These are phyloP conservation scores for Lipomyces mesembrius DNA, from an alignment of 805 yeast genomes.

Conservation along the genomic window DNA sequence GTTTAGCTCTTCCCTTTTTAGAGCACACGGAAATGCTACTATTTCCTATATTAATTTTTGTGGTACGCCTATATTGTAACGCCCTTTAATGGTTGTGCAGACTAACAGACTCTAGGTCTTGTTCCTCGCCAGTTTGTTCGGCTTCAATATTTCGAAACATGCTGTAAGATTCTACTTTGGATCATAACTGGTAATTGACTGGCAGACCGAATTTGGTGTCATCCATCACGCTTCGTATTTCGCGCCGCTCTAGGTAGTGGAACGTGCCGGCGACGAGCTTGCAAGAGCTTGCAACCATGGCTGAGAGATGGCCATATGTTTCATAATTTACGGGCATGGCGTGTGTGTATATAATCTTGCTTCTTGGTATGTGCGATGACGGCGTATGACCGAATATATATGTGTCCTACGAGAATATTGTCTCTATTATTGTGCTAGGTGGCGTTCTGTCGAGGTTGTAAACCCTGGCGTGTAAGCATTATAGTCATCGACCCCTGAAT, in stretches of 20 bases:
- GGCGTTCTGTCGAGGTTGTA: no score
- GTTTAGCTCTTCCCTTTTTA: slow-evolving; percentile 58
- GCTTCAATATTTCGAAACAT: slow-evolving; percentile 72
- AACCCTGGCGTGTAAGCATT: no score
- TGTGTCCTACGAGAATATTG: no score
- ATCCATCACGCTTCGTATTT: background rate
- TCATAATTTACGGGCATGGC: background rate
- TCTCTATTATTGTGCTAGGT: no score
- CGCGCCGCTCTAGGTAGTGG: background rate
- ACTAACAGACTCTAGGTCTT: slow-evolving; percentile 61
- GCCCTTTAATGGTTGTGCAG: slow-evolving; percentile 59
- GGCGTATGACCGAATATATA: no score
- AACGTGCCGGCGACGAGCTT: background rate
- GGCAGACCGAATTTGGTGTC: background rate
- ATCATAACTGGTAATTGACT: slow-evolving; percentile 1
- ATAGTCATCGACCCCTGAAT: background rate
- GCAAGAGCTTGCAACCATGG: background rate
- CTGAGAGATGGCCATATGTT: background rate
- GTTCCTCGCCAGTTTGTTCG: slow-evolving; percentile 66
- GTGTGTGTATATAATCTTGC: background rate
- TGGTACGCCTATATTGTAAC: slow-evolving; percentile 33
- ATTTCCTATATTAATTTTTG: slow-evolving; percentile 66
- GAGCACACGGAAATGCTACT: slow-evolving; percentile 65
- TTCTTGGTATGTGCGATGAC: background rate
- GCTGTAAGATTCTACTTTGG: slow-evolving; percentile 57